Base-by-base conservation (phyloP, 129 eudicot species). In the Flaveria linearis region DNA sequence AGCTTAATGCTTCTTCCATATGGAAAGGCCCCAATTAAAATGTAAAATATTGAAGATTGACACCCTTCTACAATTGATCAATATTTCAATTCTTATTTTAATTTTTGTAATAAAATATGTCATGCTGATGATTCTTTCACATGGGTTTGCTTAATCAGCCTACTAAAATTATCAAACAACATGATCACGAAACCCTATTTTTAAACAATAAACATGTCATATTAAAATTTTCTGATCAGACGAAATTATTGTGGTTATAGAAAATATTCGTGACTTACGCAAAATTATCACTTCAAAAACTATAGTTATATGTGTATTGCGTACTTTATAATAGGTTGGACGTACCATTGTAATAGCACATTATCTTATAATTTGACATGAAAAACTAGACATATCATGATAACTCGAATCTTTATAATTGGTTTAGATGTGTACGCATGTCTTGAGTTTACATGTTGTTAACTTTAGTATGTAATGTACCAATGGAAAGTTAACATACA, bases 91-190 rank as follows among this genome's bases (percentile, higher is more conserved):
- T 3, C 16, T 49, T 49, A 49, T 13, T 49, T 36, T 5, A 36
- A 36, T 5, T 36, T 36, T 36, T 36, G 6, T 36, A 36, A 36
- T 36, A 36, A 36, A 36, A 36, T 36, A 36, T 5, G 41, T 36
- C 7, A 36, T 36, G 41, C 41, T 36, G 16, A 36, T 73, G 60
- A 33, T 71, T 50, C 23, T 65, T 55, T 39, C 83, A 63, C 71
- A 72, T 80, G 78, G 71, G 56, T 71, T 77, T 69, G 61, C 68
- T 53, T 76, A 67, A 77, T 42, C 81, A 69, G 41, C 72, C 63
- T 47, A 64, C 50, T n/a, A 14, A 30, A 28, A 64, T 45, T 63
- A 47, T 75, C 12, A 72, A 53, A 65, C 39, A 6, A 30, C 41
- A 28, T 14, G 20, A 30, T 62, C 68, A 12, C 10, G 43, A 7